Percentiles rank a stretch among this genome's conserved stretches.
These are phyloP conservation scores for Russula olivacea DNA, from an alignment of 768 basidiomycete genomes.

Conservation along the genomic window DNA sequence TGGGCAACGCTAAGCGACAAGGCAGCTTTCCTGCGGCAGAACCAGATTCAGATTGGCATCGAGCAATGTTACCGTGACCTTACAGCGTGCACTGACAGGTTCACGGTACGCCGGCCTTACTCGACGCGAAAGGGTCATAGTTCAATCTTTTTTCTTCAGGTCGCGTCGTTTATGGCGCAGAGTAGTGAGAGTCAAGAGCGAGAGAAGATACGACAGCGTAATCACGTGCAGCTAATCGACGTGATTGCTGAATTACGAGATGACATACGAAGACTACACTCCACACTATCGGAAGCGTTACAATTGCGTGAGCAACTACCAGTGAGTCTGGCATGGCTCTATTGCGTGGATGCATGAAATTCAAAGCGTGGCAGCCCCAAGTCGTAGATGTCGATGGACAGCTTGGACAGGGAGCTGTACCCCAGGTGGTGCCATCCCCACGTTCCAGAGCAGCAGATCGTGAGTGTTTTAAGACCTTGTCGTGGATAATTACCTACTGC, in stretches of 20 bases:
- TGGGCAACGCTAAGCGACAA: background rate
- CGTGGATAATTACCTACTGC: background rate
- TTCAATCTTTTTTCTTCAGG: background rate
- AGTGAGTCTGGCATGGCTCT: background rate
- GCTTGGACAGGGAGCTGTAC: background rate
- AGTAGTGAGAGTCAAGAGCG: background rate
- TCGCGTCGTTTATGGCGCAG: background rate
- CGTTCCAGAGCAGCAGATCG: constrained; percentile 1
- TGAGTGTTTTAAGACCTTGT: background rate
- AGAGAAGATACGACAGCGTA: background rate
- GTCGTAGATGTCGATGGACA: background rate
- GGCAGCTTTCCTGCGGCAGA: constrained; percentile 32
- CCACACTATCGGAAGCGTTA: background rate
- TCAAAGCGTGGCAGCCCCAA: background rate
- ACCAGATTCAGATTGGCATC: constrained; percentile 40
- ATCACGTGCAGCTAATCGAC: background rate
- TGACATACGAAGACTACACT: background rate
- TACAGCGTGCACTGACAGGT: constrained; percentile 35
- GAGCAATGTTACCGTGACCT: constrained; percentile 37
- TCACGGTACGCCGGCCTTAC: constrained; percentile 31
- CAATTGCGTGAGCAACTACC: background rate
- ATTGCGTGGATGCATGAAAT: background rate
- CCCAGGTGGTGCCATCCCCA: background rate
- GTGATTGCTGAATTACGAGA: background rate
- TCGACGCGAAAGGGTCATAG: background rate